Evolutionary conservation across 106 monocot species (phyloP), one percentile per base, ranked within the genome.

Genomic region (Dendrobium nobile): DNA sequence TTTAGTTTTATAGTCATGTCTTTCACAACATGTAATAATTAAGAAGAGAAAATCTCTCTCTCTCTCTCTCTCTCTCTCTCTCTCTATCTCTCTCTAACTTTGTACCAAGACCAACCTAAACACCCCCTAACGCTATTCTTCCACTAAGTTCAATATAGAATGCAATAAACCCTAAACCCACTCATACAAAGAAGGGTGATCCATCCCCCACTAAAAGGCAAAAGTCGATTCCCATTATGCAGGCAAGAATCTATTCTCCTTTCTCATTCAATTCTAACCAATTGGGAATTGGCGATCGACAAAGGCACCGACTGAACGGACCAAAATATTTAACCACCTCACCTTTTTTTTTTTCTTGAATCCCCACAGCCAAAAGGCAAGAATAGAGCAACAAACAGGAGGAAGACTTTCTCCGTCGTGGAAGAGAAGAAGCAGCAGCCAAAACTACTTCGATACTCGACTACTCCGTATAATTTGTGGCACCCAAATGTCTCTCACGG

Each of bases 181-280:
- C 51, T 51, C 51, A 51, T 6, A 45, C 45, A 45, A 45, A 45
- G 45, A 45, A 45, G 9, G 45, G 9, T 7, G 0, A 9, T 6
- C 9, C 13, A 64, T 22, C 7, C 64, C n/a, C 11, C 24, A 5
- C 37, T 24, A 37, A 37, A 70, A 70, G 37, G 70, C 37, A 37
- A 70, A 70, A 70, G 70, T 15, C 70, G 70, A 70, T 70, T 70
- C 70, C 70, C 70, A 22, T 70, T 70, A 3, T 11, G 70, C 5
- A 8, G 70, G 64, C 64, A 65, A 22, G 64, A 65, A 65, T 65
- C 26, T 65, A 65, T 65, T n/a, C 64, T 65, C 15, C 26, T 65
- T 9, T 22, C n/a, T 8, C 64, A 26, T 65, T 65, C 64, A 5
- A 65, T 65, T 65, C 64, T 7, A 26, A 18, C 72, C 72, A 72